phyloP scores from a whole-genome alignment of 805 yeast species.

The Candida rishiriensis region DNA sequence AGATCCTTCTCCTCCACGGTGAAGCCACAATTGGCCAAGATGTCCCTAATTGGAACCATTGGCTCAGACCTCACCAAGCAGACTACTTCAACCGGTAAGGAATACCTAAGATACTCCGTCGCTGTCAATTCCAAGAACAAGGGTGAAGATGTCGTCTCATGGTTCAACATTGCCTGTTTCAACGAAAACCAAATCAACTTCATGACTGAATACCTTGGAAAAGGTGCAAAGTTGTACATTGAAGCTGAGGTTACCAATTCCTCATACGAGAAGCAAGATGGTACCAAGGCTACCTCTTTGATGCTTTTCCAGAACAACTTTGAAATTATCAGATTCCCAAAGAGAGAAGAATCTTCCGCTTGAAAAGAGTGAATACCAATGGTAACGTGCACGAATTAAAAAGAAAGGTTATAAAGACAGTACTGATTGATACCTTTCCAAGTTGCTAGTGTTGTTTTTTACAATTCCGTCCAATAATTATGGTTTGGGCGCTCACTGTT shows the following conservation, averaged over 20 bases:
- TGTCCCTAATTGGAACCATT: slow-evolving; percentile 78
- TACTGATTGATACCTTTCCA: no score
- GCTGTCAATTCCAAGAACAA: slow-evolving; percentile 69
- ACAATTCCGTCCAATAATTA: no score
- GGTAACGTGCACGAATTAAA: no score
- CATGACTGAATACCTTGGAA: slow-evolving; percentile 51
- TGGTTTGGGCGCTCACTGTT: no score
- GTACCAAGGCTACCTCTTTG: slow-evolving; percentile 44
- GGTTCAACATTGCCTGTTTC: slow-evolving; percentile 84
- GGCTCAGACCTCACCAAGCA: slow-evolving; percentile 63
- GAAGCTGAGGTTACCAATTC: slow-evolving; percentile 63
- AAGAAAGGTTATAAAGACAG: no score
- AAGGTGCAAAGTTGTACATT: slow-evolving; percentile 62
- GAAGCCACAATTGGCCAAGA: slow-evolving; percentile 55
- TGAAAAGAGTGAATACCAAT: not conserved
- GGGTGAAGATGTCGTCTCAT: slow-evolving; percentile 47
- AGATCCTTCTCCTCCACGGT: slow-evolving; percentile 29
- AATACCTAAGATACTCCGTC: slow-evolving; percentile 70
- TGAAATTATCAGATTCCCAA: slow-evolving; percentile 33
- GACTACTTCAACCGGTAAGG: slow-evolving; percentile 57
- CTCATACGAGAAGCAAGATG: slow-evolving; percentile 55
- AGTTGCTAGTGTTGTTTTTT: no score
- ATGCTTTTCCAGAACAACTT: slow-evolving; percentile 47
- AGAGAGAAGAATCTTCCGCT: slow-evolving; percentile 9
- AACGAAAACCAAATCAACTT: slow-evolving; percentile 61